These are phyloP conservation scores for Papilionanthe hybrid DNA, from an alignment of 116 monocot genomes.

Conservation along the genomic window DNA sequence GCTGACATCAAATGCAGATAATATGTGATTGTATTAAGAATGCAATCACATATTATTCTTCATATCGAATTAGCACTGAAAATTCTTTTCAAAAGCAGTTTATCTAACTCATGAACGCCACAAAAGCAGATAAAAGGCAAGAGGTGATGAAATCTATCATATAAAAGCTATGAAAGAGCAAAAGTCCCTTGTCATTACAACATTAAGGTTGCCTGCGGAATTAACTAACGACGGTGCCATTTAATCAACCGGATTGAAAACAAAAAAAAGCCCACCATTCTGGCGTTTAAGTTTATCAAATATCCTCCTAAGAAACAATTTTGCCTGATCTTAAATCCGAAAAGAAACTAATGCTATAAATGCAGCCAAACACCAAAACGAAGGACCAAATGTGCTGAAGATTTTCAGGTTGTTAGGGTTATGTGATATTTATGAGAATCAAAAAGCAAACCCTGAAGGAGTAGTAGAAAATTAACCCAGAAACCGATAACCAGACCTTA, in stretches of 20 bases:
- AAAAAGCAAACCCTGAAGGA: neutral
- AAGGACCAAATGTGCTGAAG: neutral
- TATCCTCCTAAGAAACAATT: neutral
- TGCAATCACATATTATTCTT: neutral
- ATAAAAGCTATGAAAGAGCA: neutral
- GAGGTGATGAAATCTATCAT: neutral
- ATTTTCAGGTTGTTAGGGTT: neutral
- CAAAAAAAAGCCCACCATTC: neutral
- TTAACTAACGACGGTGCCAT: too few species aligned
- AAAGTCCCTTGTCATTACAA: neutral
- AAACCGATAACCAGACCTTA: constrained; percentile 13
- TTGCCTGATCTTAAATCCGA: neutral
- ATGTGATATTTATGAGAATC: neutral
- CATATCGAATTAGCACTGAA: neutral
- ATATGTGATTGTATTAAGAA: neutral
- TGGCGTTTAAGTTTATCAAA: neutral
- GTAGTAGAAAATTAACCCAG: neutral
- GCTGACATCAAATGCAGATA: neutral
- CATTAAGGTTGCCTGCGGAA: neutral
- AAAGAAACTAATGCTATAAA: neutral
- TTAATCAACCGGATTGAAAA: neutral
- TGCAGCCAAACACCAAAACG: neutral
- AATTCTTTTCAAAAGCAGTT: neutral
- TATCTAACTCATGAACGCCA: neutral
- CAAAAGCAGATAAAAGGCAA: neutral